Conservation (phyloP, 176 grass and related monocot genomes). For the barley (Hordeum vulgare) region MorexV3_pseudomolecules_assembly NC_058523.1:552779939-552780438, state of each 20-base stretch:
- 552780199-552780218: no score
- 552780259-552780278: background rate
- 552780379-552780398: background rate
- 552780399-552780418: background rate
- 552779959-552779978: constrained; percentile 30
- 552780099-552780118: constrained; percentile 62
- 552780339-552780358: background rate
- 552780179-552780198: background rate
- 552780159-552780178: background rate
- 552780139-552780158: background rate
- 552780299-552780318: constrained; percentile 42
- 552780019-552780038: constrained; percentile 18
- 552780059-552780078: constrained; percentile 39
- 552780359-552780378: background rate
- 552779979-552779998: constrained; percentile 41
- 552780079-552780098: constrained; percentile 41
- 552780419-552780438: background rate
- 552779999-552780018: constrained; percentile 46
- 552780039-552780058: constrained; percentile 27
- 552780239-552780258: no score
- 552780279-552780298: constrained; percentile 48
- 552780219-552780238: no score
- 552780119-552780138: constrained; percentile 24
- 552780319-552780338: background rate
- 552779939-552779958: constrained; percentile 72